Evolutionary conservation across 2,329 filamentous ascomycete genomes (phyloP), one percentile per base, ranked within the genome.

Genomic region (Xylaria sp.): DNA sequence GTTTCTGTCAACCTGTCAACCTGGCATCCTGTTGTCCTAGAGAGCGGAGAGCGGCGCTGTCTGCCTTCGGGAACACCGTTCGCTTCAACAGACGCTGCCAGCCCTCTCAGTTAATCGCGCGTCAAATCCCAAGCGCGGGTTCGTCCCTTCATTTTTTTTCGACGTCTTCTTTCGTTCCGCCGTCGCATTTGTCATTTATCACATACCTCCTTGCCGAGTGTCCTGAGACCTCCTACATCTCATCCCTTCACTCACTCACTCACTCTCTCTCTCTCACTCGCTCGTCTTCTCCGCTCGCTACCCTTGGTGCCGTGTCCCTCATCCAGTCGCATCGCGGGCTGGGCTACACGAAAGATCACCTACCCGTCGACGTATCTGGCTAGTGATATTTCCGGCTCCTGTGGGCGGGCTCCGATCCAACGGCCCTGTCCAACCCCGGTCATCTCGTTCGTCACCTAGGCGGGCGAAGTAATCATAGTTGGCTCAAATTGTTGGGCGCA

Each of bases 71-170:
- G 57, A 55, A 72, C 66, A 62, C 72, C 69, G 63, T 72, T 71
- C 71, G 68, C 74, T 76, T 73, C 73, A 73, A 75, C 79, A 80
- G 77, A 75, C 79, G 79, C 78, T 80, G 75, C 64, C 78, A 80
- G 75, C 66, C 63, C 58, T 68, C 58, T 63, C 64, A 60, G 55
- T 72, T 81, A 82, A 82, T 82, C 80, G 81, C 81, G 80, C 81
- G 81, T 81, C 76, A 81, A 81, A 71, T 73, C 68, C 72, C 77
- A 81, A 81, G 79, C 80, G 80, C 80, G 77, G 71, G 71, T 63
- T 45, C 61, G 65, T 57, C 63, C 53, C 38, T 65, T 56, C 44
- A 62, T 68, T 66, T n/a, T n/a, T n/a, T n/a, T n/a, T 69, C 61
- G 54, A 62, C 42, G 57, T 57, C 63, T 61, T 60, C 47, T 15